Conservation (phyloP, 768 basidiomycete species). For the Auriculariales sp. region DNA sequence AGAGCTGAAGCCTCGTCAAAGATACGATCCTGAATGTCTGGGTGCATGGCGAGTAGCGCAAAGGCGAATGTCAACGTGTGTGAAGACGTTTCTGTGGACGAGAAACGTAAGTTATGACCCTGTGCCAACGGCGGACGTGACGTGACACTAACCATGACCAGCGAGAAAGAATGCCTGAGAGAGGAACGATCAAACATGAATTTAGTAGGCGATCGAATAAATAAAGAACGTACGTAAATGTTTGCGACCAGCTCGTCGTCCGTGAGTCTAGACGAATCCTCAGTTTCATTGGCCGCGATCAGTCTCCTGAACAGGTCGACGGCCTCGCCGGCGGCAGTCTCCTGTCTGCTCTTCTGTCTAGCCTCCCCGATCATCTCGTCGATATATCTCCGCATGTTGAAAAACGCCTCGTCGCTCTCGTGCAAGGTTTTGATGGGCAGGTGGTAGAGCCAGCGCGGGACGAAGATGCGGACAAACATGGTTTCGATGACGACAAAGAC, state of each 20-base stretch:
- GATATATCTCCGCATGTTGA: constrained; percentile 25
- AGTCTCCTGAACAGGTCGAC: constrained; percentile 29
- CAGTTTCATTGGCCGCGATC: constrained; percentile 27
- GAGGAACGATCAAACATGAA: not conserved
- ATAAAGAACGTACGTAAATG: constrained; percentile 24
- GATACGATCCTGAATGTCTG: constrained; percentile 31
- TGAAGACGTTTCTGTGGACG: constrained; percentile 28
- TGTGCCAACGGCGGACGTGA: not conserved
- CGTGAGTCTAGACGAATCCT: constrained; percentile 20
- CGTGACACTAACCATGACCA: constrained; percentile 25
- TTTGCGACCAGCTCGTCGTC: constrained; percentile 34
- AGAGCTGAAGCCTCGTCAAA: constrained; percentile 23
- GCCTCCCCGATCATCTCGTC: constrained; percentile 25
- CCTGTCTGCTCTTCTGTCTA: constrained; percentile 8
- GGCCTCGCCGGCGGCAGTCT: constrained; percentile 5
- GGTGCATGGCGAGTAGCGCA: constrained; percentile 32
- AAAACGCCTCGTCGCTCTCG: constrained; percentile 18
- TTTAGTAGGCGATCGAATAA: not conserved
- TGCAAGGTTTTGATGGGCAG: constrained; percentile 22
- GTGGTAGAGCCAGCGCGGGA: constrained; percentile 3
- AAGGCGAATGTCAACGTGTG: constrained; percentile 30
- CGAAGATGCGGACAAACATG: constrained; percentile 19
- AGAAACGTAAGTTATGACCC: not conserved
- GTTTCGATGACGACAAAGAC: constrained; percentile 15
- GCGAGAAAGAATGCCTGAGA: constrained; percentile 30